phyloP scores from a whole-genome alignment of 2,329 filamentous ascomycete genomes.

The Acephala macrosclerotiorum region DNA sequence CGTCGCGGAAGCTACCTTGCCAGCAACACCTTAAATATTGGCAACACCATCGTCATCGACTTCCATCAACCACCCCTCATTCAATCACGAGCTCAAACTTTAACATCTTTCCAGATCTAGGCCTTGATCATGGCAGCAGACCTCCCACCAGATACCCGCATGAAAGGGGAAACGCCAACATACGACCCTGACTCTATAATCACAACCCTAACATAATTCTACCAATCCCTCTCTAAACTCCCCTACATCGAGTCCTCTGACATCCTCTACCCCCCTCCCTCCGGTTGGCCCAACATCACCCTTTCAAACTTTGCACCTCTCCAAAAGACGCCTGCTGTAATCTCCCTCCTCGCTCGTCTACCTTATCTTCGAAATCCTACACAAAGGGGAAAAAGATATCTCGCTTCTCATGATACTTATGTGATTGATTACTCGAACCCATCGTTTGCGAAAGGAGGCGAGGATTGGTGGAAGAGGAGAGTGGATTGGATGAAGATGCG shows the following conservation, averaged over 20 bases:
- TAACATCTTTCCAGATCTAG: too few relatives aligned
- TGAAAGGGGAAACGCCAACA: neutral
- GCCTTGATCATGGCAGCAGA: neutral
- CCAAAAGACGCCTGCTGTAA: neutral
- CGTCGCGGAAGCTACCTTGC: too few relatives aligned
- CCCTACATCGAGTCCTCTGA: slow-evolving; percentile 1
- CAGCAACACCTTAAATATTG: too few relatives aligned
- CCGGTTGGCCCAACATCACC: slow-evolving; percentile 10
- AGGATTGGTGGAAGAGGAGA: too few relatives aligned
- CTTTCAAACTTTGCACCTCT: neutral
- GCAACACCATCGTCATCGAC: too few relatives aligned
- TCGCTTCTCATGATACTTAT: neutral
- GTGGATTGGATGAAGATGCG: neutral
- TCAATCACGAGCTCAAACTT: too few relatives aligned
- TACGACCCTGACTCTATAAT: neutral
- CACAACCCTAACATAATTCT: neutral
- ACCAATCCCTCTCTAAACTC: slow-evolving; percentile 5
- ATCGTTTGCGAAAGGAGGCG: neutral
- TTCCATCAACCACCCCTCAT: too few relatives aligned
- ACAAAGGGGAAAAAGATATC: neutral
- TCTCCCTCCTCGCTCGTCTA: neutral
- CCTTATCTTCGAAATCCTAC: slow-evolving; percentile 1
- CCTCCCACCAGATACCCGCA: neutral
- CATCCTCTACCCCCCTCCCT: slow-evolving; percentile 6
- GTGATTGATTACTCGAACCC: slow-evolving; percentile 7